Evolutionary conservation across 225 moss, liverwort and hornwort species (phyloP).

Genomic region (Physcomitrellopsis africana): DNA sequence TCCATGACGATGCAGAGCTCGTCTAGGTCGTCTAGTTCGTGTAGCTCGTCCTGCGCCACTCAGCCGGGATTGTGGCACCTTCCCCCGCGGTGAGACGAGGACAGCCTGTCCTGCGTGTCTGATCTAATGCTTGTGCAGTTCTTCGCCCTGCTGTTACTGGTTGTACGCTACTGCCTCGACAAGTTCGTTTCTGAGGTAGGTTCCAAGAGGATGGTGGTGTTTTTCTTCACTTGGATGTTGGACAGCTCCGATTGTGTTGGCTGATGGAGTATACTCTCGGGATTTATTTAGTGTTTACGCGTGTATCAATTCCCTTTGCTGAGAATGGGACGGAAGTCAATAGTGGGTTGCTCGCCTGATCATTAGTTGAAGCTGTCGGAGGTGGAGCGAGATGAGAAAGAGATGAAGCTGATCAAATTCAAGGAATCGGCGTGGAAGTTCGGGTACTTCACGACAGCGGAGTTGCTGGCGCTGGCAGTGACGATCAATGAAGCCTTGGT

Average conservation of each 20-base stretch:
- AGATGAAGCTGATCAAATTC: conserved; percentile 64
- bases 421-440: conserved; percentile 82
- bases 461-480: conserved; percentile 54
- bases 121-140: conserved; percentile 45
- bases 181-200: conserved; percentile 58
- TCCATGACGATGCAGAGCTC: conserved; percentile 23
- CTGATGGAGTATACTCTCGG: not conserved
- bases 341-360: conserved; percentile 28
- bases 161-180: conserved; percentile 52
- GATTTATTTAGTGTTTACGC: not conserved
- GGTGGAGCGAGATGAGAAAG: conserved; percentile 42
- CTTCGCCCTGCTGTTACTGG: conserved; percentile 59
- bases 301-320: conserved; percentile 23
- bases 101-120: conserved; percentile 35
- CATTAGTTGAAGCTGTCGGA: conserved; percentile 42
- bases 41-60: not conserved
- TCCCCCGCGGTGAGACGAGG: conserved; percentile 52
- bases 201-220: not conserved
- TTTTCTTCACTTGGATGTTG: not conserved
- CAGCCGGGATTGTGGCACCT: conserved; percentile 46
- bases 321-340: conserved; percentile 60
- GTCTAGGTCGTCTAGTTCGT: not conserved
- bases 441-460: conserved; percentile 56
- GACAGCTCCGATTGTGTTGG: not conserved
- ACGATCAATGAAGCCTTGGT: conserved; percentile 68